Conservation (phyloP, 805 yeast species). For the Clavispora fructus region DNA sequence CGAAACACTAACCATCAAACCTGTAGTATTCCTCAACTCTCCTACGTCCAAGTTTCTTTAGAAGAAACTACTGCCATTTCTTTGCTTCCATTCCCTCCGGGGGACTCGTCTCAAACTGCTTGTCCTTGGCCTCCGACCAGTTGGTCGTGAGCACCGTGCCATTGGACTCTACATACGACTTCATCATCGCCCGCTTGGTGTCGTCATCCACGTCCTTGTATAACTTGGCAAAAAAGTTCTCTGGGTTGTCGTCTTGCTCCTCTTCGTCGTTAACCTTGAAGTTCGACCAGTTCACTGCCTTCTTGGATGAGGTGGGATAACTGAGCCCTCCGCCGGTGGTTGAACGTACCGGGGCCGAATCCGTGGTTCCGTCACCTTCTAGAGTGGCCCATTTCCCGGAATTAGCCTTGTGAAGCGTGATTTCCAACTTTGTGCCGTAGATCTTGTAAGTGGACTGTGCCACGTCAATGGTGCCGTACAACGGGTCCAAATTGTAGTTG, state of each 20-base stretch:
- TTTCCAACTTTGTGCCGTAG: constrained; percentile 70
- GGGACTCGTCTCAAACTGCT: constrained; percentile 60
- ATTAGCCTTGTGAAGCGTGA: constrained; percentile 47
- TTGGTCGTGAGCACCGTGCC: constrained; percentile 93
- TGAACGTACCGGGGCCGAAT: constrained; percentile 6
- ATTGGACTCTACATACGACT: constrained; percentile 85
- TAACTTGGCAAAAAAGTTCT: constrained; percentile 68
- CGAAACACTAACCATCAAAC: too few relatives aligned
- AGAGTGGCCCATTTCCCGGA: constrained; percentile 51
- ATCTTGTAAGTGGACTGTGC: constrained; percentile 43
- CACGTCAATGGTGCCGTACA: constrained; percentile 48
- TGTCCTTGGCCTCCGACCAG: constrained; percentile 80
- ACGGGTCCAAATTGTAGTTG: constrained; percentile 49
- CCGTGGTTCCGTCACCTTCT: constrained; percentile 25
- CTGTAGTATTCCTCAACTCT: too few relatives aligned
- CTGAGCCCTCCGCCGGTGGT: constrained; percentile 11
- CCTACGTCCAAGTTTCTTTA: too few relatives aligned
- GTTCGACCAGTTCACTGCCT: constrained; percentile 63
- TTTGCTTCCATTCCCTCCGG: constrained; percentile 70
- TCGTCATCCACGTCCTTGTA: constrained; percentile 83
- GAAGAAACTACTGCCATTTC: constrained; percentile 39
- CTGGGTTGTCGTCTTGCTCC: constrained; percentile 43
- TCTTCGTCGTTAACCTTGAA: constrained; percentile 41
- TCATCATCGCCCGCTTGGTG: constrained; percentile 91
- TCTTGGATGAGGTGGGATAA: constrained; percentile 64